These are phyloP conservation scores for Alliaria petiolata DNA, from an alignment of 345 rosid genomes.

Conservation along the genomic window DNA sequence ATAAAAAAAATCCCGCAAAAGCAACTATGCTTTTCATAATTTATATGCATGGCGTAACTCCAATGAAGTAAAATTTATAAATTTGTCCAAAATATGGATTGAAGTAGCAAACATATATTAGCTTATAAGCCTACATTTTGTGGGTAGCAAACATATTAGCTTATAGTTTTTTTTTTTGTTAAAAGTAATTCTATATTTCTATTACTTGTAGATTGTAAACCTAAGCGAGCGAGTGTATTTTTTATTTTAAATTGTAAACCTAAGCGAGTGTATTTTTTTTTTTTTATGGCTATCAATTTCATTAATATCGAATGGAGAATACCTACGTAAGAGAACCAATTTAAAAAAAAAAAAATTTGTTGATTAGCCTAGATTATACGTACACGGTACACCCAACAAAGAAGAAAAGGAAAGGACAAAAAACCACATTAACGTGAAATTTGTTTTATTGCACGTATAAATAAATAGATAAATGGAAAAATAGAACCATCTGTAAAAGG, in stretches of 20 bases:
- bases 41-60: neutral
- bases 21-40: no score
- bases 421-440: constrained; percentile 11
- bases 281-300: no score
- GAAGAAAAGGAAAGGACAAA: constrained; percentile 23
- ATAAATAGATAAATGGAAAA: neutral
- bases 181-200: neutral
- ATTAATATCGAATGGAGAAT: no score
- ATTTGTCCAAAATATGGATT: neutral
- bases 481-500: neutral
- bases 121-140: neutral
- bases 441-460: constrained; percentile 18
- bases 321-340: no score
- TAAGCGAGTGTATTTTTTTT: neutral
- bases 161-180: no score
- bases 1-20: no score
- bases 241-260: neutral
- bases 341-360: neutral
- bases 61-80: neutral
- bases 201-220: neutral
- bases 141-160: no score
- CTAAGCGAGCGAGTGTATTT: neutral
- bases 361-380: neutral
- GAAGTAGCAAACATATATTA: no score
- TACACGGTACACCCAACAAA: neutral